phyloP scores from a whole-genome alignment of 2,329 filamentous ascomycete species.

The Fusarium sp. region DNA sequence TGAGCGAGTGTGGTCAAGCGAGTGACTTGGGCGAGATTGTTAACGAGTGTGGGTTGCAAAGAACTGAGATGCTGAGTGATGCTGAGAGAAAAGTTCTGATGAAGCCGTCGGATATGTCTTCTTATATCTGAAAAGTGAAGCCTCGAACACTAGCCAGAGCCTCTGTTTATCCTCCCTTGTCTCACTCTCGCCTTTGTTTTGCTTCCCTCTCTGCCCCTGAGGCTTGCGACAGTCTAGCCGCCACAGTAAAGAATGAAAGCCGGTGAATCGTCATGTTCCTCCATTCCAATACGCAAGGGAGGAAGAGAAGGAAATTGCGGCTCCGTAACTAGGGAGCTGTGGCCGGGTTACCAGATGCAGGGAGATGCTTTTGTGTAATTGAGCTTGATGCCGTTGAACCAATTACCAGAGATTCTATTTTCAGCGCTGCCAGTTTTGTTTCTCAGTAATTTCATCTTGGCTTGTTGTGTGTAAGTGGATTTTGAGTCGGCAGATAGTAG shows the following conservation, averaged over 20 bases:
- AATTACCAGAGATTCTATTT: slow-evolving; percentile 2
- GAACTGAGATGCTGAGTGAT: slow-evolving; percentile 27
- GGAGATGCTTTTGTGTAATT: slow-evolving; percentile 12
- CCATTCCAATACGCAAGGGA: slow-evolving; percentile 40
- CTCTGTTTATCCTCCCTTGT: slow-evolving; percentile 11
- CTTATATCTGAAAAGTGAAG: slow-evolving; percentile 41
- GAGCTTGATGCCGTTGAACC: background rate
- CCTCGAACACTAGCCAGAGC: background rate
- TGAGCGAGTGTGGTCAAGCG: slow-evolving; percentile 32
- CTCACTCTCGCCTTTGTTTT: slow-evolving; percentile 9
- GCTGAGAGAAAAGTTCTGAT: background rate
- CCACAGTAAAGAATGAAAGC: slow-evolving; percentile 34
- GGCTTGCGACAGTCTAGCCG: slow-evolving; percentile 25
- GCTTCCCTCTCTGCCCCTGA: background rate
- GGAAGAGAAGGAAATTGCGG: slow-evolving; percentile 22
- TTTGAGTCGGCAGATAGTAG: slow-evolving; percentile 2
- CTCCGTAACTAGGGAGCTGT: slow-evolving; percentile 32
- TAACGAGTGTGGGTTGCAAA: slow-evolving; percentile 34
- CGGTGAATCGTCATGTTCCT: slow-evolving; percentile 16
- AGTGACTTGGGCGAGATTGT: slow-evolving; percentile 44
- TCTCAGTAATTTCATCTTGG: slow-evolving; percentile 1
- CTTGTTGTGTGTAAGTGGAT: slow-evolving; percentile 17
- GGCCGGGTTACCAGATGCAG: slow-evolving; percentile 6
- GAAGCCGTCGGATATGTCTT: slow-evolving; percentile 18
- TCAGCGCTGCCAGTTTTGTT: slow-evolving; percentile 6